Percentiles rank a stretch among this genome's conserved stretches.
Conservation (phyloP, 345 rosid species). For the Syzygium grande region DNA sequence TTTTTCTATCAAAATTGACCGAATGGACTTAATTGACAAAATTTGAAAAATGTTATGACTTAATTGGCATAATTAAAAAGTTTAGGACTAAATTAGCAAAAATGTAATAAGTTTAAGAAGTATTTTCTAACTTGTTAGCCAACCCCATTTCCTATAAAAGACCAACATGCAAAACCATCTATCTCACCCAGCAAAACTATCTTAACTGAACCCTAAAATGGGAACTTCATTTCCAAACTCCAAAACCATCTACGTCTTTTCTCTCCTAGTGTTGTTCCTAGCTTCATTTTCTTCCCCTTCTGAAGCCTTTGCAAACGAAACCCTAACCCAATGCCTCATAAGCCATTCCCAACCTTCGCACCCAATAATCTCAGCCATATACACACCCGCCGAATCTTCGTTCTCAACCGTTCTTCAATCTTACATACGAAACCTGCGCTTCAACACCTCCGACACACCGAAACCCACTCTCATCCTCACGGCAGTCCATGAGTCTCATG, state of each 20-base stretch:
- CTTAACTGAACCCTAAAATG: background rate
- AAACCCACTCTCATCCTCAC: constrained; percentile 37
- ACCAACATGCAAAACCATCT: background rate
- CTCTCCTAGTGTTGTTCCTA: background rate
- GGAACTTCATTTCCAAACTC: background rate
- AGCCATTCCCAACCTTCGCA: constrained; percentile 5
- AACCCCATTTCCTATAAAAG: background rate
- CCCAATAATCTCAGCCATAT: constrained; percentile 10
- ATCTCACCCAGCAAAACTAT: background rate
- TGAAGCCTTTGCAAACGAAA: background rate
- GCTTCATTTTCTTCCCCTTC: background rate
- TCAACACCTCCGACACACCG: constrained; percentile 15
- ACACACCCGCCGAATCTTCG: constrained; percentile 6
- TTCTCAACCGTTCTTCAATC: constrained; percentile 9
- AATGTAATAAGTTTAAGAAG: too few species aligned
- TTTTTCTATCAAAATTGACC: too few species aligned
- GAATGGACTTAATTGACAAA: too few species aligned
- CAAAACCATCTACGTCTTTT: background rate
- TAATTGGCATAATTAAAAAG: too few species aligned
- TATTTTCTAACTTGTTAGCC: background rate
- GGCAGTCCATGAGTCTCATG: constrained; percentile 9
- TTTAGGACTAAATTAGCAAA: too few species aligned
- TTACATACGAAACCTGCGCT: constrained; percentile 29
- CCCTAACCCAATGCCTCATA: constrained; percentile 1
- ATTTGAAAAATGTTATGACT: too few species aligned